Evolutionary conservation across 1,139 yeast genomes (phyloP).

Genomic region (Sugiyamaella grinbergsii): DNA sequence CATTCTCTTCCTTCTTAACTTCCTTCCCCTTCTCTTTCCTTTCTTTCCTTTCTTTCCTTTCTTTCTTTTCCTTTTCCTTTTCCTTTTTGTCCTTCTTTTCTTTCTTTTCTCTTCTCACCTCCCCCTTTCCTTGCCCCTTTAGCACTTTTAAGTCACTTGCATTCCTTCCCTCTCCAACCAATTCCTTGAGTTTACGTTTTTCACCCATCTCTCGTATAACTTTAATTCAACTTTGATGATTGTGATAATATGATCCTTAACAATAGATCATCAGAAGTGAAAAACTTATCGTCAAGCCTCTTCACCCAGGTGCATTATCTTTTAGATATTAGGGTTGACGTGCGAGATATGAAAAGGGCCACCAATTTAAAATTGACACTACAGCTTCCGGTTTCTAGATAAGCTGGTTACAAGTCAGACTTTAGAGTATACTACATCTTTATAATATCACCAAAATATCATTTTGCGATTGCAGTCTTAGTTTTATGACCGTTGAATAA

Average conservation of each 20-base stretch:
- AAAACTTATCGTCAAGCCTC: not conserved
- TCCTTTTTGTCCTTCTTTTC: constrained; percentile 12
- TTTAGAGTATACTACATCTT: not conserved
- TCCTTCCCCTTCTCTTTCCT: constrained; percentile 19
- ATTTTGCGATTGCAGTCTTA: too few relatives aligned
- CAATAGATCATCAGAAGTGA: too few relatives aligned
- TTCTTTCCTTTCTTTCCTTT: constrained; percentile 16
- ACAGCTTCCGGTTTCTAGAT: too few relatives aligned
- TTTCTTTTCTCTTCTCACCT: constrained; percentile 15
- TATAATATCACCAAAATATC: too few relatives aligned
- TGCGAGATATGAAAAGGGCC: not conserved
- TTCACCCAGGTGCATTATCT: constrained; percentile 3
- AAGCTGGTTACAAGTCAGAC: not conserved
- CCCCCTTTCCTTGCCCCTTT: constrained; percentile 7
- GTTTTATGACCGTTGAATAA: too few relatives aligned
- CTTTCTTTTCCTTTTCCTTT: constrained; percentile 12
- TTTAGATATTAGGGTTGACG: constrained; percentile 16
- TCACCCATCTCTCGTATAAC: too few relatives aligned
- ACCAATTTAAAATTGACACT: not conserved
- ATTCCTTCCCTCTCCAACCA: constrained; percentile 12
- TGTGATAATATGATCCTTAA: not conserved
- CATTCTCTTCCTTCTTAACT: constrained; percentile 17
- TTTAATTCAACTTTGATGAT: not conserved
- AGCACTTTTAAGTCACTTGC: constrained; percentile 6
- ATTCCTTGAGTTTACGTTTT: constrained; percentile 18